Base-by-base conservation (phyloP, 495 filamentous ascomycete genomes). In the Lasiosphaeria ovina region DNA sequence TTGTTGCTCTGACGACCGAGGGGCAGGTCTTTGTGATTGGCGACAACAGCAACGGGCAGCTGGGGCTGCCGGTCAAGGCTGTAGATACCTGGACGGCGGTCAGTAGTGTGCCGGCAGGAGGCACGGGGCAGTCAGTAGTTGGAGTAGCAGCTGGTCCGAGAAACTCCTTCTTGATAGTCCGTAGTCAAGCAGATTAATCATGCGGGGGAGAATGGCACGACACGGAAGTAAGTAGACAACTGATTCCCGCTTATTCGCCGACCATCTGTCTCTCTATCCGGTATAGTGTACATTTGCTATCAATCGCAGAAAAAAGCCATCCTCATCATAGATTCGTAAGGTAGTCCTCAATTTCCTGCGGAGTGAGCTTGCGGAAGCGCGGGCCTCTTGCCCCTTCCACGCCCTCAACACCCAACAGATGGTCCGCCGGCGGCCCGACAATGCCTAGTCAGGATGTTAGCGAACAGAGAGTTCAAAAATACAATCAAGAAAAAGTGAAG, bases 311-410 rank as follows among this genome's bases (percentile, higher is more conserved):
- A 57, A 56, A 55, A 63, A 67, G 36, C 34, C 63, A 36, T 57
- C 55, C 16, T 54, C 14, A 72, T 83, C 80, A 97, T 81, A 98
- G 85, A 80, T 94, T 96, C 72, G 93, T 97, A 72, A 98, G 77
- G 79, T 98, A 98, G 73, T 98, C 94, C 81, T 98, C 94, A 70
- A 98, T 97, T 79, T 98, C 93, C 78, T 93, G 89, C 66, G 96
- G 93, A 67, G 86, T 96, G 76, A 98, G 79, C 83, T 95, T 98
- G 71, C 94, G 81, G 82, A 98, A 98, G 61, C 94, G 85, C 34
- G 95, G 95, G 33, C 95, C 95, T 68, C 85, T 84, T 12, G 93
- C 88, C 42, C 90, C 90, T 68, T 93, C 89, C 16, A 97, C 92
- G 50, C 94, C 94, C 72, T 98, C 91, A 66, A 89, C 90, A 62